These are phyloP conservation scores for Rhodamnia argentea DNA, from an alignment of 345 rosid species.

Conservation along the genomic window DNA sequence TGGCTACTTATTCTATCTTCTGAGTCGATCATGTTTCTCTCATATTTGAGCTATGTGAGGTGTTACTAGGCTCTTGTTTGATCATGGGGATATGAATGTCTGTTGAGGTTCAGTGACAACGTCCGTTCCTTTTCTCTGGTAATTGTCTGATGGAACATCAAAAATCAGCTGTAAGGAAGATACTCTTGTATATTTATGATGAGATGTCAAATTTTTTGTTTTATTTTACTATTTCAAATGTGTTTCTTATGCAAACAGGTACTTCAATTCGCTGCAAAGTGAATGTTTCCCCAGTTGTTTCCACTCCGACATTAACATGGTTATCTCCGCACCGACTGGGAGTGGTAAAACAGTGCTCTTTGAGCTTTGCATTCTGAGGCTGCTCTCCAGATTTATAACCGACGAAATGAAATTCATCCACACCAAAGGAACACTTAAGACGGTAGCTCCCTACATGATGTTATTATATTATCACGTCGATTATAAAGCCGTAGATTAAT, in stretches of 20 bases:
- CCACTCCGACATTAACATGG: conserved; percentile 81
- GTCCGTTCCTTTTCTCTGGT: neutral
- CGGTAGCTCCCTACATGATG: conserved; percentile 33
- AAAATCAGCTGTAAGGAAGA: neutral
- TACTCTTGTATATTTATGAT: neutral
- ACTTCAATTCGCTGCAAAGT: conserved; percentile 91
- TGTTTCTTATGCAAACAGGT: conserved; percentile 24
- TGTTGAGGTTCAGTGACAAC: neutral
- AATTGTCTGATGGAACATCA: neutral
- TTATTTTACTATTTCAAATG: neutral
- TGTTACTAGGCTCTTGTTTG: neutral
- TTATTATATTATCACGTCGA: neutral
- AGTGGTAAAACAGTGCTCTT: conserved; percentile 96
- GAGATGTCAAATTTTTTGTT: neutral
- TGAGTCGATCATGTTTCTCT: neutral
- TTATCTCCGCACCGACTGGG: conserved; percentile 96
- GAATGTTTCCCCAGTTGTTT: conserved; percentile 89
- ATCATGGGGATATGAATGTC: neutral
- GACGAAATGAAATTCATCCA: conserved; percentile 53
- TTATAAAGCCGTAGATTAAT: neutral
- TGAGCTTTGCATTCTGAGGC: conserved; percentile 86
- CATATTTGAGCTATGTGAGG: neutral
- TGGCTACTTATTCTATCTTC: no score
- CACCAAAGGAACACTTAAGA: conserved; percentile 76
- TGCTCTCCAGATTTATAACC: conserved; percentile 63